These are phyloP conservation scores for Zymoseptoria crescenta DNA, from an alignment of 2,329 filamentous ascomycete species.

Conservation along the genomic window DNA sequence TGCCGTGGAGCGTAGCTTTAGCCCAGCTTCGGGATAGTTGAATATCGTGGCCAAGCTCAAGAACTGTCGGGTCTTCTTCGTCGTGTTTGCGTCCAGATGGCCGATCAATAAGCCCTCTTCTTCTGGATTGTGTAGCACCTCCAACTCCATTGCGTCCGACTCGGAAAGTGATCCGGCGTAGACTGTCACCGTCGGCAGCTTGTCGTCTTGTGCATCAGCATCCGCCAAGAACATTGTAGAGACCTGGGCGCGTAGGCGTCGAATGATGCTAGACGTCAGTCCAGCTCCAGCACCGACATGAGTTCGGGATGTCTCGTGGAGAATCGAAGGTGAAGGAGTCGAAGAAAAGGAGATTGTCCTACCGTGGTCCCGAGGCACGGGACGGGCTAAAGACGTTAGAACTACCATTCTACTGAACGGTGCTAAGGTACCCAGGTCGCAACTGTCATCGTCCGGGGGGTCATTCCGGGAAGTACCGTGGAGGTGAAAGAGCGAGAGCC, in stretches of 20 bases:
- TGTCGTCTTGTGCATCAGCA: neutral
- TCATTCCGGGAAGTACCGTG: too few species aligned
- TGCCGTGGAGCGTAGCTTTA: constrained; percentile 8
- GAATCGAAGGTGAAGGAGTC: neutral
- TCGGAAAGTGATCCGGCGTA: neutral
- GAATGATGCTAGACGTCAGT: neutral
- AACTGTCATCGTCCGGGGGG: too few species aligned
- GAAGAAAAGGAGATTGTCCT: neutral
- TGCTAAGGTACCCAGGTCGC: too few species aligned
- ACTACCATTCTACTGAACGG: too few species aligned
- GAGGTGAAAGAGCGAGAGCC: too few species aligned
- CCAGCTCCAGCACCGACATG: neutral
- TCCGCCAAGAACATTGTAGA: neutral
- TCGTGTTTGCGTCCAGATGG: neutral
- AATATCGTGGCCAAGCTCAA: constrained; percentile 2
- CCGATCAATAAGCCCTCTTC: neutral
- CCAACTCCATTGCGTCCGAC: neutral
- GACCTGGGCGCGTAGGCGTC: neutral
- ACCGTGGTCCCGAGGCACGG: neutral
- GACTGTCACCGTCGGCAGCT: neutral
- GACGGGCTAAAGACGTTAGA: neutral
- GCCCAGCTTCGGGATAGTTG: constrained; percentile 8
- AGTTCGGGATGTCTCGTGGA: neutral
- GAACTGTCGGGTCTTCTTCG: neutral
- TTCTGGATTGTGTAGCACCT: neutral